Conservation (phyloP, 148 eudicot species). For the Tetragonia tetragonoides region DNA sequence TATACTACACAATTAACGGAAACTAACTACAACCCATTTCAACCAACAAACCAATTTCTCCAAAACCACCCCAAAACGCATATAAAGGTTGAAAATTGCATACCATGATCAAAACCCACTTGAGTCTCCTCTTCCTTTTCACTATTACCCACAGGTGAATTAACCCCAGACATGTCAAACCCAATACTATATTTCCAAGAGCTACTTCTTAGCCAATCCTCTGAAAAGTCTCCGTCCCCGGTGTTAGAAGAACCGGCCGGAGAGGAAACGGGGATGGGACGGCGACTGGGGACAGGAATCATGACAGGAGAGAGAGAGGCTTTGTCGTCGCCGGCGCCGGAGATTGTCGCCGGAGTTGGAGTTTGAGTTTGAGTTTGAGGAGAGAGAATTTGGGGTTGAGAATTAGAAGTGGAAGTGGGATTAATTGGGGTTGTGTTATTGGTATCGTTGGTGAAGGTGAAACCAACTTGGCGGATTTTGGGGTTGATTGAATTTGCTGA, state of each 20-base stretch:
- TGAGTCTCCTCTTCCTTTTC: neutral
- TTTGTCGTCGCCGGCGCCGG: slow-evolving; percentile 19
- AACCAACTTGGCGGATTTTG: slow-evolving; percentile 42
- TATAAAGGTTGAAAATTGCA: neutral
- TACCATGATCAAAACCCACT: slow-evolving; percentile 12
- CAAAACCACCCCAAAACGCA: neutral
- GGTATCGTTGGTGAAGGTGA: neutral
- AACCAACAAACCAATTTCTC: no score
- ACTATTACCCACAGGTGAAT: slow-evolving; percentile 23
- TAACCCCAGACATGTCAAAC: slow-evolving; percentile 35
- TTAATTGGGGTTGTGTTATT: no score
- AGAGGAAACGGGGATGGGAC: slow-evolving; percentile 24
- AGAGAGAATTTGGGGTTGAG: neutral
- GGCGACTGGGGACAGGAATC: slow-evolving; percentile 29
- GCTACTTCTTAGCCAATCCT: slow-evolving; percentile 42
- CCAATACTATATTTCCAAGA: slow-evolving; percentile 34
- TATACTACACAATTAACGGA: no score
- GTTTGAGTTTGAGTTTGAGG: neutral
- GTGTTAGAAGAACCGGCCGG: slow-evolving; percentile 18
- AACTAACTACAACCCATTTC: no score
- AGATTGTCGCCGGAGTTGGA: neutral
- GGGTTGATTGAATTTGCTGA: slow-evolving; percentile 25
- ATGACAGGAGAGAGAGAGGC: slow-evolving; percentile 44
- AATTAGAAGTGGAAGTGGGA: neutral
- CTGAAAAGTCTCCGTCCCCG: slow-evolving; percentile 24